Conservation (phyloP, 805 yeast species). For the Kurtzmaniella cleridarum region DNA sequence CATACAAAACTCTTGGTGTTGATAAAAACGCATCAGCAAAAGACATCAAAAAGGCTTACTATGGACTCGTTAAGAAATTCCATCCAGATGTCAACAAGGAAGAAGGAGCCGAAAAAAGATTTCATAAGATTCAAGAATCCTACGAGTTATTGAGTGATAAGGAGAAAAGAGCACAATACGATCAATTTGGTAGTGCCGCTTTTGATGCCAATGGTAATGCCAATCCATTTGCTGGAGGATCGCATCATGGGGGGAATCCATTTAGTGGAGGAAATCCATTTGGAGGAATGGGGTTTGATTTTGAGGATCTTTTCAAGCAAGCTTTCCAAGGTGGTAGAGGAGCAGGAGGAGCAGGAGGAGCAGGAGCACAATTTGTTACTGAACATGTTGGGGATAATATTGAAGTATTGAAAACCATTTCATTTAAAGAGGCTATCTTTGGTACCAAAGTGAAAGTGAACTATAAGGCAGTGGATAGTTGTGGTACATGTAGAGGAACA, state of each 20-base stretch:
- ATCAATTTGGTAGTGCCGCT: constrained; percentile 86
- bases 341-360: constrained; percentile 29
- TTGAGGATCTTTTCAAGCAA: constrained; percentile 42
- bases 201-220: constrained; percentile 57
- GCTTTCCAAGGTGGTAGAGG: constrained; percentile 47
- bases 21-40: constrained; percentile 61
- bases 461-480: constrained; percentile 70
- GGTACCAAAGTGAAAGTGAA: constrained; percentile 65
- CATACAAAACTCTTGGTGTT: constrained; percentile 81
- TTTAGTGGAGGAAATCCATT: constrained; percentile 48
- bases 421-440: constrained; percentile 82
- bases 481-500: constrained; percentile 75
- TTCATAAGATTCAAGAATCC: constrained; percentile 91
- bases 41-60: constrained; percentile 94
- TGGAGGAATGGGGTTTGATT: constrained; percentile 47
- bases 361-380: constrained; percentile 49
- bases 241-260: constrained; percentile 23
- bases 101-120: constrained; percentile 77
- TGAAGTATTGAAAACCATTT: constrained; percentile 67
- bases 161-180: constrained; percentile 80
- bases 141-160: constrained; percentile 88
- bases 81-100: constrained; percentile 98
- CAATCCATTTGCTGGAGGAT: constrained; percentile 43
- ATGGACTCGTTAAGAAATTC: constrained; percentile 84
- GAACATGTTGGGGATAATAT: constrained; percentile 87